Conservation (phyloP, 805 yeast genomes). For the Lachancea dasiensis region DNA sequence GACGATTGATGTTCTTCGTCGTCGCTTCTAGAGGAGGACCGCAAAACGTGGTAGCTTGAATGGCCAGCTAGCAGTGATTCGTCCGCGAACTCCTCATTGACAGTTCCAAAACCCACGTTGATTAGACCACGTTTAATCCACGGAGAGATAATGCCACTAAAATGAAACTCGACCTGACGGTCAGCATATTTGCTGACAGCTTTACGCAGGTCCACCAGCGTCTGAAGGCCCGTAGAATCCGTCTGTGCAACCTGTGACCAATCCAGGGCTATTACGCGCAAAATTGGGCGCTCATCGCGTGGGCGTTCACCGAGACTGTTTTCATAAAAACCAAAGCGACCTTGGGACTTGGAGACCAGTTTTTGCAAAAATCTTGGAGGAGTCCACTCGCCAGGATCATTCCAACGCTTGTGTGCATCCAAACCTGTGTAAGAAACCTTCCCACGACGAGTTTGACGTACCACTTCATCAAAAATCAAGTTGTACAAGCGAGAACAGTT, state of each 20-base stretch:
- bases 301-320: not conserved
- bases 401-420: constrained; percentile 72
- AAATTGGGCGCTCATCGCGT: constrained; percentile 47
- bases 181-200: constrained; percentile 70
- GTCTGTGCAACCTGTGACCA: constrained; percentile 68
- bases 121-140: constrained; percentile 80
- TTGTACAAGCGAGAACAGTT: constrained; percentile 74
- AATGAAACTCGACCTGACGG: constrained; percentile 82
- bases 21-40: constrained; percentile 2
- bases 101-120: constrained; percentile 71
- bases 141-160: constrained; percentile 75
- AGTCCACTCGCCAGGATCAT: constrained; percentile 61
- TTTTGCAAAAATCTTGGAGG: constrained; percentile 35
- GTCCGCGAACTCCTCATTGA: constrained; percentile 35
- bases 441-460: constrained; percentile 56
- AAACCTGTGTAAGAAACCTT: constrained; percentile 32
- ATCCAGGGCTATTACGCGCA: constrained; percentile 73
- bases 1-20: constrained; percentile 9
- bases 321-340: not conserved
- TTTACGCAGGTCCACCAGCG: constrained; percentile 67
- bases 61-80: constrained; percentile 31
- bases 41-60: constrained; percentile 26
- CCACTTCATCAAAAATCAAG: constrained; percentile 58
- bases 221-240: constrained; percentile 77
- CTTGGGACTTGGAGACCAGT: constrained; percentile 14